Percentiles rank a stretch among this genome's conserved stretches.
Conservation (phyloP, 768 basidiomycete genomes). For the Boletus coccyginus region DNA sequence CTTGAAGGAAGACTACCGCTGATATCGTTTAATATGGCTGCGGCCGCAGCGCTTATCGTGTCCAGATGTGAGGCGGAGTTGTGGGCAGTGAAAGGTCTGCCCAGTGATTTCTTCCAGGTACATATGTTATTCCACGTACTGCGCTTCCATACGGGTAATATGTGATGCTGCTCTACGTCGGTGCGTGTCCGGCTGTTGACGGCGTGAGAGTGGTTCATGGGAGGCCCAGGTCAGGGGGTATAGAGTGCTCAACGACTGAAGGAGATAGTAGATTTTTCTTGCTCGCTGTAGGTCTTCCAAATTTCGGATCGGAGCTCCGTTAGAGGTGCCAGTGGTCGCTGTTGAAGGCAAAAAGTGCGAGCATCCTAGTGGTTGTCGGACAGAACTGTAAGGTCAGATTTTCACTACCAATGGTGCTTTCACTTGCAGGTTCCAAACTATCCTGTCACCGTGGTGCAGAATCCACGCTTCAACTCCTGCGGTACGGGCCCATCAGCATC, state of each 20-base stretch:
- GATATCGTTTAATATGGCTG: neutral
- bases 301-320: neutral
- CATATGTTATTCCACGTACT: neutral
- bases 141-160: neutral
- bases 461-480: neutral
- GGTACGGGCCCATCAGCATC: slow-evolving; percentile 13
- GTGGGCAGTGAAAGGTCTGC: neutral
- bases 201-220: neutral
- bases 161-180: too few species aligned
- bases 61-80: neutral
- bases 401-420: slow-evolving; percentile 11
- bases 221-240: neutral
- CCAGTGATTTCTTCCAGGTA: neutral
- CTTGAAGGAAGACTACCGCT: neutral
- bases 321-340: neutral
- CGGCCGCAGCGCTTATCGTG: neutral
- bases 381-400: neutral
- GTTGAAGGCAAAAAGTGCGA: neutral
- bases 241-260: neutral
- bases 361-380: slow-evolving; percentile 12
- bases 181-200: neutral
- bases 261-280: neutral
- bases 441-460: neutral
- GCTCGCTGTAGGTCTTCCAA: neutral
- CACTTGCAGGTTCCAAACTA: slow-evolving; percentile 12